phyloP scores from a whole-genome alignment of 331 rosid species.

The Rosa hybrid region DNA sequence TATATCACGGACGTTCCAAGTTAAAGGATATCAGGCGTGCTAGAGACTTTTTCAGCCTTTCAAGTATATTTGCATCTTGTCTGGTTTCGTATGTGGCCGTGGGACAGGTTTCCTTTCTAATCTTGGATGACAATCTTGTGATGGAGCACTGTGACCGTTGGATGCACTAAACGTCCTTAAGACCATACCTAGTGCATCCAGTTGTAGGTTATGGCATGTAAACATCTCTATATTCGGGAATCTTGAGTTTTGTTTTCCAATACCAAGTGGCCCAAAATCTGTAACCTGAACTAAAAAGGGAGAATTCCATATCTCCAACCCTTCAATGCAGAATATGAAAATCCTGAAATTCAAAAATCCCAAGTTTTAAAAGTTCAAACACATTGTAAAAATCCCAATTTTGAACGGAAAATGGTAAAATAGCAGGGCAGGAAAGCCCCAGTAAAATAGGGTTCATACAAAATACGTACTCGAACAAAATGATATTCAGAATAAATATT shows the following conservation, averaged over 20 bases:
- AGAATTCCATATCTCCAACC: neutral
- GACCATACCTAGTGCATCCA: neutral
- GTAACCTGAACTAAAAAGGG: neutral
- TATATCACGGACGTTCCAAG: neutral
- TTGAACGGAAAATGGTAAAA: no score
- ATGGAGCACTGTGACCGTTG: neutral
- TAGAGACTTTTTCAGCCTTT: neutral
- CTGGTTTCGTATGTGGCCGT: neutral
- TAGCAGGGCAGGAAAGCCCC: no score
- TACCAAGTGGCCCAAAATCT: neutral
- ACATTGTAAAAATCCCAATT: no score
- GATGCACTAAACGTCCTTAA: neutral
- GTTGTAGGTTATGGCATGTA: neutral
- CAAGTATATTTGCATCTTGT: neutral
- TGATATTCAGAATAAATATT: no score
- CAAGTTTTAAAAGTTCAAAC: no score
- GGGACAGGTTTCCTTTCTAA: neutral
- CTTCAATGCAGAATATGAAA: neutral
- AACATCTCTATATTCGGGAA: neutral
- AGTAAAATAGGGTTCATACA: no score
- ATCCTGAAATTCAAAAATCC: no score
- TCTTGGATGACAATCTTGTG: neutral
- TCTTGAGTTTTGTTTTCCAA: neutral
- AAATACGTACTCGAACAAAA: no score
- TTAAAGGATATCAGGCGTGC: neutral